These are phyloP conservation scores for Pseudogymnoascus sp. DNA, from an alignment of 2,329 filamentous ascomycete genomes.

Conservation along the genomic window DNA sequence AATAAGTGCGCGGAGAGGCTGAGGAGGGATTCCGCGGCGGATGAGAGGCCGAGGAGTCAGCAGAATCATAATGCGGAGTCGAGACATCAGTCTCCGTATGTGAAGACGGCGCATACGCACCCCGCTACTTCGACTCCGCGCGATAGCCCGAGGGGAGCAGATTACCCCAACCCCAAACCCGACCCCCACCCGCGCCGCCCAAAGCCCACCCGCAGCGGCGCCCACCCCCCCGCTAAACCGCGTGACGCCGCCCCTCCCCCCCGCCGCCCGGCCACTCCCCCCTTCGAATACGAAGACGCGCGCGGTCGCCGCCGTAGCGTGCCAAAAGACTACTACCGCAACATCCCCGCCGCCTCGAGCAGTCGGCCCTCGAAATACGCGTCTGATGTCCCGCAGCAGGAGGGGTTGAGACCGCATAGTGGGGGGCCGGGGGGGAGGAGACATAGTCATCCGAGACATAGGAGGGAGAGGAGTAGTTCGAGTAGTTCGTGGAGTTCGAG, in stretches of 20 bases:
- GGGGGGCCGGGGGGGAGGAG: neutral
- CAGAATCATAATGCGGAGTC: conserved; percentile 15
- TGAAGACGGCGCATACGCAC: neutral
- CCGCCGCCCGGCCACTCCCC: neutral
- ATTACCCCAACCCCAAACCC: conserved; percentile 17
- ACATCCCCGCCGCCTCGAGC: neutral
- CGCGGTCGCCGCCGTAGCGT: neutral
- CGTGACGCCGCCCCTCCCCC: neutral
- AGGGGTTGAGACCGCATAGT: neutral
- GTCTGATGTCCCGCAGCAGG: neutral
- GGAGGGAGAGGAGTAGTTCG: neutral
- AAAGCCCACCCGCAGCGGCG: neutral
- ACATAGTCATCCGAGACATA: neutral
- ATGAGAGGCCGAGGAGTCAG: conserved; percentile 4
- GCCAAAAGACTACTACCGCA: neutral
- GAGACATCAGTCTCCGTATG: neutral
- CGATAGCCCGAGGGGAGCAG: neutral
- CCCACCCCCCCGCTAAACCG: neutral
- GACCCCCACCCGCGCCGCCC: conserved; percentile 6
- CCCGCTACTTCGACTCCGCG: neutral
- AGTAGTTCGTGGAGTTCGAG: neutral
- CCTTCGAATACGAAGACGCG: neutral
- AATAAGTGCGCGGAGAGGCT: conserved; percentile 65
- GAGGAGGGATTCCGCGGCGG: conserved; percentile 45
- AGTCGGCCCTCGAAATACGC: neutral